Evolutionary conservation across 2,329 filamentous ascomycete genomes (phyloP).

Genomic region (Fusarium papillatum): DNA sequence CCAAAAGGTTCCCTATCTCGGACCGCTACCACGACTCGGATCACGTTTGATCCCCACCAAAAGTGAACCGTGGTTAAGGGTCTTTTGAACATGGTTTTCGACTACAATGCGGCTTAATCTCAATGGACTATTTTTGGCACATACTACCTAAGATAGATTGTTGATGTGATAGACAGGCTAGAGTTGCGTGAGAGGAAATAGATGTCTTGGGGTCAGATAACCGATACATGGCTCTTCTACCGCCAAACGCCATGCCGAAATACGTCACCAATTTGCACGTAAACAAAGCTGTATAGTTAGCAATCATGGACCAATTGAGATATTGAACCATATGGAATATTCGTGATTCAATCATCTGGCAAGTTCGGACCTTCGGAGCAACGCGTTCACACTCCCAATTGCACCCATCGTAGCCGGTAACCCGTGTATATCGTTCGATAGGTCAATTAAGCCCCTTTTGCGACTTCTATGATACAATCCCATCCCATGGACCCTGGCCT

Average conservation of each 20-base stretch:
- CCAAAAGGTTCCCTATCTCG: conserved; percentile 11
- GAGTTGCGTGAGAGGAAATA: not conserved
- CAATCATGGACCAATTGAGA: not conserved
- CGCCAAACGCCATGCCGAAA: not conserved
- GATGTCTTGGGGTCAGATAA: not conserved
- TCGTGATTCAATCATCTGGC: not conserved
- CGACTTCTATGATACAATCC: conserved; percentile 60
- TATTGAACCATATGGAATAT: not conserved
- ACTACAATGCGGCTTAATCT: not conserved
- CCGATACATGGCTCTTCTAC: not conserved
- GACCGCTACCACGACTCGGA: conserved; percentile 34
- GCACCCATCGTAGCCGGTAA: conserved; percentile 2
- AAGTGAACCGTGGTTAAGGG: not conserved
- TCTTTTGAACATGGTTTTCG: not conserved
- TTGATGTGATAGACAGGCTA: not conserved
- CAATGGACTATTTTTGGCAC: not conserved
- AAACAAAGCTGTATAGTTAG: not conserved
- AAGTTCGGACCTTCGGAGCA: conserved; percentile 15
- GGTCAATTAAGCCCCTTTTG: conserved; percentile 51
- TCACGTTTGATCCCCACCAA: conserved; percentile 34
- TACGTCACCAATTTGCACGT: not conserved
- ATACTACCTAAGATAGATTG: not conserved
- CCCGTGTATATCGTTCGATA: conserved; percentile 39
- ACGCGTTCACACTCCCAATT: conserved; percentile 2
- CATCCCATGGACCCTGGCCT: conserved; percentile 43